phyloP scores from a whole-genome alignment of 805 yeast species.

The Candida alai region DNA sequence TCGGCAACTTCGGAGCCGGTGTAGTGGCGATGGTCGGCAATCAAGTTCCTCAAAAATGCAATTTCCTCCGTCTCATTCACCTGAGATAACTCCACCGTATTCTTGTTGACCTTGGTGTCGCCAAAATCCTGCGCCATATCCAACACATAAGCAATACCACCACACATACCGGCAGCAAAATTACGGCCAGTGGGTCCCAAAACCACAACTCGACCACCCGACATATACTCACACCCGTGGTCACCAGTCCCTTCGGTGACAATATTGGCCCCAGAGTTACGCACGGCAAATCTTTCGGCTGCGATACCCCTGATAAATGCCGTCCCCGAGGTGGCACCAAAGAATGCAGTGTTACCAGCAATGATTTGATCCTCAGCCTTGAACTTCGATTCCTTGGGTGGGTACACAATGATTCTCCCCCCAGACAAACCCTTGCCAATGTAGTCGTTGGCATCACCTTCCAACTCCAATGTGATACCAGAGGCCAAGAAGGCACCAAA shows the following conservation, averaged over 20 bases:
- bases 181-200: slow-evolving; percentile 89
- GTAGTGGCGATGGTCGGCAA: slow-evolving; percentile 94
- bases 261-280: slow-evolving; percentile 97
- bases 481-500: slow-evolving; percentile 97
- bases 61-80: slow-evolving; percentile 87
- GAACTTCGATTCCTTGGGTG: slow-evolving; percentile 78
- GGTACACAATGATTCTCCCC: slow-evolving; percentile 88
- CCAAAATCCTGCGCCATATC: slow-evolving; percentile 90
- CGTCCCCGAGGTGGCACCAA: slow-evolving; percentile 95
- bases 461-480: slow-evolving; percentile 90
- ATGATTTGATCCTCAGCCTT: slow-evolving; percentile 95
- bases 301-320: slow-evolving; percentile 96
- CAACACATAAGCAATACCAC: slow-evolving; percentile 96
- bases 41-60: slow-evolving; percentile 87
- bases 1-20: slow-evolving; percentile 90
- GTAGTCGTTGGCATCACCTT: slow-evolving; percentile 97
- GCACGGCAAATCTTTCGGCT: slow-evolving; percentile 96
- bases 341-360: slow-evolving; percentile 95
- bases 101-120: slow-evolving; percentile 69
- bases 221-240: slow-evolving; percentile 99
- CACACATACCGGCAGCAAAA: slow-evolving; percentile 98
- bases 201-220: slow-evolving; percentile 96
- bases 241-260: slow-evolving; percentile 98
- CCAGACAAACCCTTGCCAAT: slow-evolving; percentile 98
- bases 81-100: slow-evolving; percentile 73